Conservation (phyloP, 768 basidiomycete genomes). For the Pleurotus platypus region DNA sequence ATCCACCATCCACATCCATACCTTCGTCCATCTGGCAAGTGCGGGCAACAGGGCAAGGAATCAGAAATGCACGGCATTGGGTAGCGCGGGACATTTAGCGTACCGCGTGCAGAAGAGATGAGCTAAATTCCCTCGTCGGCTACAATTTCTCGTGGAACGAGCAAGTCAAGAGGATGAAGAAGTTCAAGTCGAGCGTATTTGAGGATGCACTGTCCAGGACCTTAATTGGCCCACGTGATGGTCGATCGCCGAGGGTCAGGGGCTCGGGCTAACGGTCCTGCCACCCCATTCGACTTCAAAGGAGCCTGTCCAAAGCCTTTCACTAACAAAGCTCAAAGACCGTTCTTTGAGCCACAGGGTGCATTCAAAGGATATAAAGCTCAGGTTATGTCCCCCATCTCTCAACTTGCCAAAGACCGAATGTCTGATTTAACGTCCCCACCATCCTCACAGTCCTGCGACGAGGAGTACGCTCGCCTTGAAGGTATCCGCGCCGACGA, state of each 20-base stretch:
- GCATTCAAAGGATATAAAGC: background rate
- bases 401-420: background rate
- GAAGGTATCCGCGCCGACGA: background rate
- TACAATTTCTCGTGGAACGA: background rate
- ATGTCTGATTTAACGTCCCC: background rate
- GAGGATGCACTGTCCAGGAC: background rate
- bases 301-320: background rate
- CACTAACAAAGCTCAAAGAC: background rate
- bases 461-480: background rate
- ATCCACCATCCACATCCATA: slow-evolving; percentile 42
- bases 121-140: too few relatives aligned
- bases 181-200: background rate
- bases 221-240: slow-evolving; percentile 1
- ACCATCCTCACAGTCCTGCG: background rate
- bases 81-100: too few relatives aligned
- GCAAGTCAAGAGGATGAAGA: background rate
- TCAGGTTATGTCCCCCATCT: background rate
- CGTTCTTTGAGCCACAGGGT: background rate
- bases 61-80: background rate
- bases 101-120: too few relatives aligned
- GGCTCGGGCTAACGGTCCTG: background rate
- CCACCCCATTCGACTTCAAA: background rate
- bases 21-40: slow-evolving; percentile 30
- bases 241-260: background rate
- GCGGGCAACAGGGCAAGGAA: background rate